These are phyloP conservation scores for Apiospora aurea DNA, from an alignment of 2,329 filamentous ascomycete species.

Conservation along the genomic window DNA sequence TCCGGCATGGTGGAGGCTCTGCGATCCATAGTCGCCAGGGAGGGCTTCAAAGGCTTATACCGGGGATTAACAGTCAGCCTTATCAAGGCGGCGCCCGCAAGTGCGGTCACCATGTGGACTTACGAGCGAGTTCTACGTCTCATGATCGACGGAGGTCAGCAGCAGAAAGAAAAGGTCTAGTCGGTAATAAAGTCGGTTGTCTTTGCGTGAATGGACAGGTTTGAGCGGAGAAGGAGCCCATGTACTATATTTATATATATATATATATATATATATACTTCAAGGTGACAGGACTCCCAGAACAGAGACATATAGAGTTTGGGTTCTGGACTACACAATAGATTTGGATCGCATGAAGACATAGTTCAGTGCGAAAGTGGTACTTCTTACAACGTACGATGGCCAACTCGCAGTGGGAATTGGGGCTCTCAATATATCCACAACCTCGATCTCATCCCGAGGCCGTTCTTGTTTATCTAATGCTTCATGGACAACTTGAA, in stretches of 20 bases:
- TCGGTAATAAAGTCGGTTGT: neutral
- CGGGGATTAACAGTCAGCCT: constrained; percentile 87
- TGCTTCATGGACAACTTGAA: neutral
- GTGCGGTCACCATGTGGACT: constrained; percentile 93
- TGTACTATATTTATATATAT: neutral
- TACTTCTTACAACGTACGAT: constrained; percentile 1
- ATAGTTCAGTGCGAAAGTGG: neutral
- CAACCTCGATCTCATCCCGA: neutral
- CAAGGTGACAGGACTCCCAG: neutral
- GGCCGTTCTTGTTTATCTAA: neutral
- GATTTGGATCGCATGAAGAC: neutral
- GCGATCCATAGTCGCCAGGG: constrained; percentile 69
- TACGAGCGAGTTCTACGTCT: constrained; percentile 79
- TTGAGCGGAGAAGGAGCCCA: neutral
- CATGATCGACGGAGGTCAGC: constrained; percentile 48
- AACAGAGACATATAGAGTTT: constrained; percentile 4
- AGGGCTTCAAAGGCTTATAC: constrained; percentile 84
- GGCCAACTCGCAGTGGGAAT: neutral
- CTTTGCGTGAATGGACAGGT: neutral
- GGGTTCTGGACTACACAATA: neutral
- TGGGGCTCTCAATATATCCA: neutral
- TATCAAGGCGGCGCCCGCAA: constrained; percentile 92
- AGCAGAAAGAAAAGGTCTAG: neutral
- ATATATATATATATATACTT: constrained; percentile 9
- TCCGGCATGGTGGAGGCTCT: constrained; percentile 72